A percentile compares a stretch with the other conserved stretches of the same genome.
phyloP scores from a whole-genome alignment of 441 rosid genomes.

The Monsonia emarginata region DNA sequence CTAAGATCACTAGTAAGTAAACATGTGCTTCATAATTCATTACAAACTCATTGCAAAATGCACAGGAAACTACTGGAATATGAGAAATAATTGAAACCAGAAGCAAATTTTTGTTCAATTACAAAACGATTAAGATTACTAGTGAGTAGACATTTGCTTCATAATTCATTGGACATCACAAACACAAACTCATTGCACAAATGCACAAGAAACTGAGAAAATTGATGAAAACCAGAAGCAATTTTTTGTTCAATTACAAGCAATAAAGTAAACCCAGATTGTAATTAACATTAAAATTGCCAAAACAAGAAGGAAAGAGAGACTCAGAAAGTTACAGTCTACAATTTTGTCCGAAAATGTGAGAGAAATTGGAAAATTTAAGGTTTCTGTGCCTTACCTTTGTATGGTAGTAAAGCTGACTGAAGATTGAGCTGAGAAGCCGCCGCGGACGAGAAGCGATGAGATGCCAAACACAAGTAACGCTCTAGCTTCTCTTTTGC shows the following conservation, averaged over 20 bases:
- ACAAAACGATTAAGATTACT: background rate
- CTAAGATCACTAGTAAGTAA: background rate
- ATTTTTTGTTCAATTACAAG: background rate
- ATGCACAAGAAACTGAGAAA: background rate
- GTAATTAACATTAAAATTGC: background rate
- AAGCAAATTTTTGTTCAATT: background rate
- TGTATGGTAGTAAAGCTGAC: background rate
- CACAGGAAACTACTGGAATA: no score
- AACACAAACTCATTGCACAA: background rate
- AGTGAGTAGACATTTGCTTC: background rate
- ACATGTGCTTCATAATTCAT: background rate
- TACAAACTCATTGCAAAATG: background rate
- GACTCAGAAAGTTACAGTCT: no score
- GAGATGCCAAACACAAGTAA: conserved; percentile 11
- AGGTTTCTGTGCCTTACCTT: conserved; percentile 7
- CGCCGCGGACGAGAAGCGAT: conserved; percentile 17
- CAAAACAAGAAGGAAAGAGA: background rate
- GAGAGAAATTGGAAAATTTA: background rate
- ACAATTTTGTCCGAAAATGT: background rate
- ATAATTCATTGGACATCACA: background rate
- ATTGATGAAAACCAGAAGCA: background rate
- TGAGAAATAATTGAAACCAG: background rate
- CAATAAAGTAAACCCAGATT: background rate
- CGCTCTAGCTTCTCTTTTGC: conserved; percentile 13
- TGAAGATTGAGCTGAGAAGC: conserved; percentile 3